These are phyloP conservation scores for Solanum megistacrolobum DNA, from an alignment of 257 asterid species.

Conservation along the genomic window DNA sequence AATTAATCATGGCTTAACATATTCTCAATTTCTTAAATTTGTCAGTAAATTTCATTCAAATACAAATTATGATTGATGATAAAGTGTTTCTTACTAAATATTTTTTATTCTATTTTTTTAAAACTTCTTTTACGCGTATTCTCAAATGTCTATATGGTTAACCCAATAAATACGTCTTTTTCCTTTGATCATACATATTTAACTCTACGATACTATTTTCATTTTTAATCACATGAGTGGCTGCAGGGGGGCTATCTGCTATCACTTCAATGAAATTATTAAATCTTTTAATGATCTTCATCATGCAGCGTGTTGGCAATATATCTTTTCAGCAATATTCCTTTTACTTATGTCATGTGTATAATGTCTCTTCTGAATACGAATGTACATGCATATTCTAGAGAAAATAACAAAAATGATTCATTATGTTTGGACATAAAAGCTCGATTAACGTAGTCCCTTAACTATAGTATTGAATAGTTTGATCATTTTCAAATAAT, in stretches of 20 bases:
- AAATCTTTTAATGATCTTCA: background rate
- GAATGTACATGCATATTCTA: background rate
- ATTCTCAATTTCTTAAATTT: background rate
- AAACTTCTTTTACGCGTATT: background rate
- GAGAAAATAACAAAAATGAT: background rate
- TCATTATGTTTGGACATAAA: background rate
- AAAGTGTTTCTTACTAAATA: background rate
- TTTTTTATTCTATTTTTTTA: background rate
- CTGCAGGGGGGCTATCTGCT: background rate
- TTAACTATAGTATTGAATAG: background rate
- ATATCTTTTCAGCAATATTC: background rate
- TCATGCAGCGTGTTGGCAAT: background rate
- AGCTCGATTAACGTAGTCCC: background rate
- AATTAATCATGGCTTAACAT: background rate
- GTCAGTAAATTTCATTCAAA: background rate
- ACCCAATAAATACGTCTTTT: background rate
- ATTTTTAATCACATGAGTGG: background rate
- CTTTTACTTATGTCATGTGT: background rate
- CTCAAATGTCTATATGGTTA: background rate
- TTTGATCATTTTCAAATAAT: background rate
- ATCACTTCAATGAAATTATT: background rate
- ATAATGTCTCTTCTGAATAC: background rate
- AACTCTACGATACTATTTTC: background rate
- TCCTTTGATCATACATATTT: background rate
- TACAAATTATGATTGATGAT: background rate